phyloP scores from a whole-genome alignment of 768 basidiomycete genomes.

The Gelatoporia subvermispora region DNA sequence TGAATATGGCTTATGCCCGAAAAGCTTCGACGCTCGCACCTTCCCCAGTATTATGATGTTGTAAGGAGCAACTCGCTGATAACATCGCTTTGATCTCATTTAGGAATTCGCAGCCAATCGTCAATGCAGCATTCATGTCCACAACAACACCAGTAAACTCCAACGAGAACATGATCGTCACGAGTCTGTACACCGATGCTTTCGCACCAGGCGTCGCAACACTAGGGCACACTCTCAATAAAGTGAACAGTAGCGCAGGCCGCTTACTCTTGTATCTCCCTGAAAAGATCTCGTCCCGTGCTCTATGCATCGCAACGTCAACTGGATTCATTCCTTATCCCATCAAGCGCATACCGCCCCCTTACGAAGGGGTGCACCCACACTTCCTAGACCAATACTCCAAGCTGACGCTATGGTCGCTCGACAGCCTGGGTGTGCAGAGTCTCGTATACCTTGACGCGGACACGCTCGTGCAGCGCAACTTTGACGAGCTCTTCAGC shows the following conservation, averaged over 20 bases:
- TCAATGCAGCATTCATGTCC: constrained; percentile 2
- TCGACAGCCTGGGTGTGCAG: constrained; percentile 28
- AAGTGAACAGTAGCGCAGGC: constrained; percentile 22
- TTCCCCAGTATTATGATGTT: too few relatives aligned
- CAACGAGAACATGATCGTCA: constrained; percentile 23
- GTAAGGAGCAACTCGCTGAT: too few relatives aligned
- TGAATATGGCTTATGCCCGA: too few relatives aligned
- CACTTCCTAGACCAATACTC: constrained; percentile 40
- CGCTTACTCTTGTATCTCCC: constrained; percentile 30
- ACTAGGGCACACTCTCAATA: constrained; percentile 25
- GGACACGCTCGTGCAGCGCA: constrained; percentile 37
- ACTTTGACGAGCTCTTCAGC: constrained; percentile 42
- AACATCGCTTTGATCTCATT: neutral
- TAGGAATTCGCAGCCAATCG: constrained; percentile 14
- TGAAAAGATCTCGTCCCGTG: constrained; percentile 22
- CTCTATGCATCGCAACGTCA: constrained; percentile 26
- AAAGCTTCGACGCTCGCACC: too few relatives aligned
- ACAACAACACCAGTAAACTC: constrained; percentile 6
- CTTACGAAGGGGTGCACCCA: constrained; percentile 23
- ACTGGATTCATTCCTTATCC: constrained; percentile 27
- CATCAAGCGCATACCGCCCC: constrained; percentile 27
- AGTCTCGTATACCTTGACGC: constrained; percentile 36
- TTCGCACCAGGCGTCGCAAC: constrained; percentile 27
- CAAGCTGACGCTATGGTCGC: constrained; percentile 37
- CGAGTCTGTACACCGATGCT: constrained; percentile 27